Evolutionary conservation across 2,329 filamentous ascomycete species (phyloP).

Genomic region (Phaeosphaeriaceae sp.): DNA sequence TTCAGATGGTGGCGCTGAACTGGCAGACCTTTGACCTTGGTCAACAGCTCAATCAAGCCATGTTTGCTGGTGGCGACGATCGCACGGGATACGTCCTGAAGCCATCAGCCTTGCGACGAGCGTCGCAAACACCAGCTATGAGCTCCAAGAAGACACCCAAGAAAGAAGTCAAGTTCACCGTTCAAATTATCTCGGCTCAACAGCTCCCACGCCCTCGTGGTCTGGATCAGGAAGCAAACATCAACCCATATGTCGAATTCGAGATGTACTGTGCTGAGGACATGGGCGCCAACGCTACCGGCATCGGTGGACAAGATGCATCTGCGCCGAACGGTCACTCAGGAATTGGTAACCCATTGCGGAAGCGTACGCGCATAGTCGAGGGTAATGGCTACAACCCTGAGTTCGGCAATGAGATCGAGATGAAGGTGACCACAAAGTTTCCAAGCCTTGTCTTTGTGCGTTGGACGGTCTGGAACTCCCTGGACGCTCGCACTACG

Average conservation of each 20-base stretch:
- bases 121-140: conserved; percentile 45
- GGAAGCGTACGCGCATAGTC: conserved; percentile 80
- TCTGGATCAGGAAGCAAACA: conserved; percentile 73
- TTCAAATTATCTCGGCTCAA: conserved; percentile 92
- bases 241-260: conserved; percentile 94
- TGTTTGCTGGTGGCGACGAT: conserved; percentile 91
- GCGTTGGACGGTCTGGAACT: conserved; percentile 89
- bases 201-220: conserved; percentile 85
- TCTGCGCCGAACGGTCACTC: conserved; percentile 70
- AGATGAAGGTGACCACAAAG: conserved; percentile 87
- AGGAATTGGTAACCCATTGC: conserved; percentile 74
- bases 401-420: conserved; percentile 79
- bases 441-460: conserved; percentile 94
- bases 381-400: conserved; percentile 94
- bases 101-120: conserved; percentile 76
- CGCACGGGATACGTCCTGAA: conserved; percentile 93
- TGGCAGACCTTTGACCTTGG: conserved; percentile 98
- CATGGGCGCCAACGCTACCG: conserved; percentile 76
- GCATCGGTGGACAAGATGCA: conserved; percentile 70
- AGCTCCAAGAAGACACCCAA: conserved; percentile 73
- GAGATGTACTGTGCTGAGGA: conserved; percentile 95
- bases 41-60: conserved; percentile 95
- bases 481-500: conserved; percentile 75
- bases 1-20: conserved; percentile 97
- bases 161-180: conserved; percentile 82